These are phyloP conservation scores for Nephelium lappaceum DNA, from an alignment of 345 rosid species.

Conservation along the genomic window DNA sequence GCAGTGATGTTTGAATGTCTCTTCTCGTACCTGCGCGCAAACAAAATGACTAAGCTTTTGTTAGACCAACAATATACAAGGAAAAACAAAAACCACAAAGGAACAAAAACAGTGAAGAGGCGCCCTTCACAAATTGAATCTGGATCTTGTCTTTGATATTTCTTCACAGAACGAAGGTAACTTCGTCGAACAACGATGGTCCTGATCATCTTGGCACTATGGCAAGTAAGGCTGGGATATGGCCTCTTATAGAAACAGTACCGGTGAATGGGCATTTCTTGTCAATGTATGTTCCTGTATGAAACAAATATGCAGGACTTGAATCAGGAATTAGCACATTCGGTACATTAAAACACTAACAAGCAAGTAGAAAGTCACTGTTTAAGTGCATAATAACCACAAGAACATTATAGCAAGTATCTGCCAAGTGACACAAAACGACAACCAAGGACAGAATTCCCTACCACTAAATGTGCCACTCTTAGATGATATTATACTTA, in stretches of 20 bases:
- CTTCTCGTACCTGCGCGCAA: conserved; percentile 62
- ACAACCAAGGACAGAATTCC: too few relatives aligned
- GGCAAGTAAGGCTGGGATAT: conserved; percentile 89
- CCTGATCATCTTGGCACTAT: conserved; percentile 89
- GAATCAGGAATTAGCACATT: neutral
- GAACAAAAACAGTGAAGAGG: too few relatives aligned
- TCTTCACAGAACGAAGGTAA: too few relatives aligned
- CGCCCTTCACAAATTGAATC: neutral
- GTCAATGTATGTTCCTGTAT: conserved; percentile 76
- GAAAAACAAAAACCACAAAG: too few relatives aligned
- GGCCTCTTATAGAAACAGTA: conserved; percentile 90
- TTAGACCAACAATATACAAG: neutral
- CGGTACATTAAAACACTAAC: neutral
- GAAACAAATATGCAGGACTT: neutral
- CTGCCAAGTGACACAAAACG: neutral
- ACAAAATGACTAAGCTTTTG: neutral
- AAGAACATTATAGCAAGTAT: neutral
- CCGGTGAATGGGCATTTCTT: conserved; percentile 94
- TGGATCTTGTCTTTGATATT: conserved; percentile 50
- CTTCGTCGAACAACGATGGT: conserved; percentile 92
- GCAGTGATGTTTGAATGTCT: conserved; percentile 78
- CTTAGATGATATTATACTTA: too few relatives aligned
- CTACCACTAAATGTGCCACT: neutral
- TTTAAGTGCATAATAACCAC: neutral
- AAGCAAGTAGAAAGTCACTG: neutral